phyloP scores from a whole-genome alignment of 164 flowering plant species.

The Tetrastigma voinierianum region DNA sequence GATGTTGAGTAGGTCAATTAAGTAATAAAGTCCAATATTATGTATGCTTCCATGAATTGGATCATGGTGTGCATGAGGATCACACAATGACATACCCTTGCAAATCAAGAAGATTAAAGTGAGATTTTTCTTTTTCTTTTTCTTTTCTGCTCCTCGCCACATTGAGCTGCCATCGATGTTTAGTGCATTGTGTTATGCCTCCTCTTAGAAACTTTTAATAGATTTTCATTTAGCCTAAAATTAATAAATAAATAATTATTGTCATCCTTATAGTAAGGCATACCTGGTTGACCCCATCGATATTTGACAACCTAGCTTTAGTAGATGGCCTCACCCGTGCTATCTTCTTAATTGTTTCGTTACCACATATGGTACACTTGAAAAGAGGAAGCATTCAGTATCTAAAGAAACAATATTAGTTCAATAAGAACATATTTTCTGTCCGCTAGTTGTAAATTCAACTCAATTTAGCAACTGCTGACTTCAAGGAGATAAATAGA shows the following conservation, averaged over 20 bases:
- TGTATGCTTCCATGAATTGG: too few relatives aligned
- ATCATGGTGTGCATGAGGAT: too few relatives aligned
- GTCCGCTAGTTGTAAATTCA: not conserved
- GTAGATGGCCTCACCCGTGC: slow-evolving; percentile 57
- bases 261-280: not conserved
- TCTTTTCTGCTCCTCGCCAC: too few relatives aligned
- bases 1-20: too few relatives aligned
- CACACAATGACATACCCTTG: too few relatives aligned
- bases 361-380: slow-evolving; percentile 71
- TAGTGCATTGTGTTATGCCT: too few relatives aligned
- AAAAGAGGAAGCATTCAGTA: not conserved
- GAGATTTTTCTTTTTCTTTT: too few relatives aligned
- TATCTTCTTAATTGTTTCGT: slow-evolving; percentile 54
- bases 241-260: not conserved
- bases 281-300: slow-evolving; percentile 72
- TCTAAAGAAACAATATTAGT: not conserved
- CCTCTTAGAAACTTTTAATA: too few relatives aligned
- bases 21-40: too few relatives aligned
- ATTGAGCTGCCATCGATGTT: too few relatives aligned
- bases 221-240: too few relatives aligned
- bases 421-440: not conserved
- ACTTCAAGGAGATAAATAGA: not conserved
- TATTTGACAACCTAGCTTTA: slow-evolving; percentile 57
- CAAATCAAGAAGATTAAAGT: too few relatives aligned
- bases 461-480: not conserved